These are phyloP conservation scores for Prunus dulcis DNA, from an alignment of 306 rosid genomes.

Conservation along the genomic window DNA sequence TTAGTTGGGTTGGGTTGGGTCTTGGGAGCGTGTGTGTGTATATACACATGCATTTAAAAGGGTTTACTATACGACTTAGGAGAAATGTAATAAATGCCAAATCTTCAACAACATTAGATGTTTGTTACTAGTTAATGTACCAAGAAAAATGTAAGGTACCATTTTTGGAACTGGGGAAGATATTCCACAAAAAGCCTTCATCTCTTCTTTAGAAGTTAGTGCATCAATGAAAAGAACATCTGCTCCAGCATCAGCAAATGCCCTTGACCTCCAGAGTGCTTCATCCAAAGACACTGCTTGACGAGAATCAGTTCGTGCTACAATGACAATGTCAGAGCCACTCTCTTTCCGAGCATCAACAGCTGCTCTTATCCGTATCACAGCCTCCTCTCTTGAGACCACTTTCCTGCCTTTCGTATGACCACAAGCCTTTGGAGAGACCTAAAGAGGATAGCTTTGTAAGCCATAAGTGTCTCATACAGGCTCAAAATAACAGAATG, in stretches of 20 bases:
- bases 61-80: background rate
- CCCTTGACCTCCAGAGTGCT: constrained; percentile 66
- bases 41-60: too few relatives aligned
- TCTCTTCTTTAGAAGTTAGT: constrained; percentile 69
- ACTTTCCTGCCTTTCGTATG: constrained; percentile 85
- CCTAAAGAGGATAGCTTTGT: constrained; percentile 36
- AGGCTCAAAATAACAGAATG: background rate
- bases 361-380: constrained; percentile 73
- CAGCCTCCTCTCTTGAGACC: constrained; percentile 74
- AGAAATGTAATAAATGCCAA: background rate
- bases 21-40: too few relatives aligned
- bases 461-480: constrained; percentile 9
- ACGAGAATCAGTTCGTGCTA: constrained; percentile 86
- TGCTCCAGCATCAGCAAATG: constrained; percentile 90
- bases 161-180: constrained; percentile 74
- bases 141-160: constrained; percentile 34
- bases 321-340: constrained; percentile 81
- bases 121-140: background rate
- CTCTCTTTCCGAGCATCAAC: constrained; percentile 78
- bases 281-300: constrained; percentile 84
- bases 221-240: constrained; percentile 92
- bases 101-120: background rate
- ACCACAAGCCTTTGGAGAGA: constrained; percentile 87
- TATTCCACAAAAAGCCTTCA: constrained; percentile 74
- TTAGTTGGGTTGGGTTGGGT: too few relatives aligned